These are phyloP conservation scores for Monosporascus sp. DNA, from an alignment of 2,329 filamentous ascomycete species.

Conservation along the genomic window DNA sequence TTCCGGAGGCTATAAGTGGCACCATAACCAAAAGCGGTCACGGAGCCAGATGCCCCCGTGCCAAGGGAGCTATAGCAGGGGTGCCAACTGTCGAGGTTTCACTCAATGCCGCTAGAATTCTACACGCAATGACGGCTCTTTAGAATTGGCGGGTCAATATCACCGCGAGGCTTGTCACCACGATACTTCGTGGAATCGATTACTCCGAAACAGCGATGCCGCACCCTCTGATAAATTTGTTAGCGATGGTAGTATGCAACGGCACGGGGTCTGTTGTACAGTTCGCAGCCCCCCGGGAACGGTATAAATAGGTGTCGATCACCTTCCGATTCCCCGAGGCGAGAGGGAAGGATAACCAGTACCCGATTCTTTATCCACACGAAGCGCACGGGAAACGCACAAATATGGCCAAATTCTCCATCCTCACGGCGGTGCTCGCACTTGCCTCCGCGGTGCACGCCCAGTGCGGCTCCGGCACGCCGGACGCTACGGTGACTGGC, in stretches of 20 bases:
- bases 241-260: neutral
- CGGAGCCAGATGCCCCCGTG: neutral
- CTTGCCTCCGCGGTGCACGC: conserved; percentile 32
- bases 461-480: conserved; percentile 17
- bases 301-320: neutral
- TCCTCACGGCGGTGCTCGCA: conserved; percentile 36
- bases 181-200: neutral
- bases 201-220: neutral
- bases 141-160: neutral
- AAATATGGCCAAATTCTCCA: conserved; percentile 15
- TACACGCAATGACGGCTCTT: no score
- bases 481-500: conserved; percentile 18
- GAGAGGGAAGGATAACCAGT: neutral
- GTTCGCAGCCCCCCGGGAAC: neutral
- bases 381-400: neutral
- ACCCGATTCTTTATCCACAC: neutral
- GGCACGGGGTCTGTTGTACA: neutral
- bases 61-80: neutral
- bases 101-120: neutral
- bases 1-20: neutral
- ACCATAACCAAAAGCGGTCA: neutral
- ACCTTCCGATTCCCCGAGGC: neutral
- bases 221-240: neutral
- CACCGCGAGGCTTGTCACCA: neutral
- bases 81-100: neutral